These are phyloP conservation scores for Vitrella brassicaformis DNA, from an alignment of 73 alveolate genomes.

Conservation along the genomic window DNA sequence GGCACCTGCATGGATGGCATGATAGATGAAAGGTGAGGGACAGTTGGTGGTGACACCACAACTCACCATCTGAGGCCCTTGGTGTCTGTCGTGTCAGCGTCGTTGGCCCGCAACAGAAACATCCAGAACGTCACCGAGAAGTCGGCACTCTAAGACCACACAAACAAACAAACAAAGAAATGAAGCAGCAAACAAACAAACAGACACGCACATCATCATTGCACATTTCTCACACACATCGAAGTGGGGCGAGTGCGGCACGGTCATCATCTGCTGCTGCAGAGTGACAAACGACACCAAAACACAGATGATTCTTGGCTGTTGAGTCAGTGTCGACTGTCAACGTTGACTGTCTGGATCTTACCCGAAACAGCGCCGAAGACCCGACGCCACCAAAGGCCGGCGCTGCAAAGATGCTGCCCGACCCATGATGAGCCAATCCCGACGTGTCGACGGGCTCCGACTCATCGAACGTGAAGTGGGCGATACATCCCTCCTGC, in stretches of 20 bases:
- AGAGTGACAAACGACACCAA: too few species aligned
- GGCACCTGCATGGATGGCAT: too few species aligned
- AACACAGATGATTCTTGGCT: too few species aligned
- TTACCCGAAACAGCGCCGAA: constrained; percentile 3
- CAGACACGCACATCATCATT: too few species aligned
- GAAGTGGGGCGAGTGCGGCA: too few species aligned
- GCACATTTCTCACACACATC: too few species aligned
- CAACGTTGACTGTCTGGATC: neutral
- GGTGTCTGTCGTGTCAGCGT: constrained; percentile 3
- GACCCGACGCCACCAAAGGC: constrained; percentile 10
- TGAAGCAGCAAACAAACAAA: too few species aligned
- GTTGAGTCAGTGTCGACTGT: neutral
- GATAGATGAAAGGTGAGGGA: too few species aligned
- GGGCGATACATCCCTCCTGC: neutral
- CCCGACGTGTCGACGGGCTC: constrained; percentile 9
- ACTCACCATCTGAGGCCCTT: constrained; percentile 5
- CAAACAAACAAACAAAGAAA: too few species aligned
- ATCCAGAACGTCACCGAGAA: constrained; percentile 11
- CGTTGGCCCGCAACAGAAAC: neutral
- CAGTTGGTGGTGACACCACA: too few species aligned
- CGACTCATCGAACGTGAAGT: constrained; percentile 7
- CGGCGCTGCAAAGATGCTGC: constrained; percentile 4
- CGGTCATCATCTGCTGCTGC: too few species aligned
- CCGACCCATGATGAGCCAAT: neutral
- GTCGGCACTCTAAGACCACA: too few species aligned